Conservation (phyloP, 2,329 filamentous ascomycete species). For the Alternaria metachromatica region DNA sequence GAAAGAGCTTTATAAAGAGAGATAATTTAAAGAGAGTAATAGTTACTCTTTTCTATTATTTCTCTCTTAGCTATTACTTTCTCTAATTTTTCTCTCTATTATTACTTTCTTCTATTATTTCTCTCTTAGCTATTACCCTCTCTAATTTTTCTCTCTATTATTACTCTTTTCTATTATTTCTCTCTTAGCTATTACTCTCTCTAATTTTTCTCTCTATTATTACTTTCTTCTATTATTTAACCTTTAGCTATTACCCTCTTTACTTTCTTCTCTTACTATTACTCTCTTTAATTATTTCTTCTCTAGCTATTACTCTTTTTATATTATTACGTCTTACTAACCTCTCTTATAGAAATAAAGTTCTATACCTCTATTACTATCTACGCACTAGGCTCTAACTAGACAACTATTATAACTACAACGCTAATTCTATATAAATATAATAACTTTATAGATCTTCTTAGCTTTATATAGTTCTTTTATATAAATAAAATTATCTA, state of each 20-base stretch:
- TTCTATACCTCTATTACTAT: no score
- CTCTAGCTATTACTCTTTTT: neutral
- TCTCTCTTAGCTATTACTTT: neutral
- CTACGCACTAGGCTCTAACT: neutral
- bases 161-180: no score
- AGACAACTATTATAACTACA: neutral
- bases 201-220: no score
- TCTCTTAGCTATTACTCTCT: no score
- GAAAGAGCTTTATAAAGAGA: neutral
- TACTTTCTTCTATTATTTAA: no score
- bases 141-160: no score
- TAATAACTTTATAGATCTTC: neutral
- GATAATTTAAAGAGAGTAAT: neutral
- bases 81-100: no score
- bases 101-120: no score
- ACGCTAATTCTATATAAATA: neutral
- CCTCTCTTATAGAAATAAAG: neutral
- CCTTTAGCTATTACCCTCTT: no score
- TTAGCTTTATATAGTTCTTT: neutral
- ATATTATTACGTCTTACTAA: neutral
- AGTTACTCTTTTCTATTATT: neutral
- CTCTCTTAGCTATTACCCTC: no score
- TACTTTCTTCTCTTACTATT: no score
- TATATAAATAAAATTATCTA: neutral
- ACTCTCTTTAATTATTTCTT: no score